These are phyloP conservation scores for Trichoderma sp. DNA, from an alignment of 2,329 filamentous ascomycete genomes.

Conservation along the genomic window DNA sequence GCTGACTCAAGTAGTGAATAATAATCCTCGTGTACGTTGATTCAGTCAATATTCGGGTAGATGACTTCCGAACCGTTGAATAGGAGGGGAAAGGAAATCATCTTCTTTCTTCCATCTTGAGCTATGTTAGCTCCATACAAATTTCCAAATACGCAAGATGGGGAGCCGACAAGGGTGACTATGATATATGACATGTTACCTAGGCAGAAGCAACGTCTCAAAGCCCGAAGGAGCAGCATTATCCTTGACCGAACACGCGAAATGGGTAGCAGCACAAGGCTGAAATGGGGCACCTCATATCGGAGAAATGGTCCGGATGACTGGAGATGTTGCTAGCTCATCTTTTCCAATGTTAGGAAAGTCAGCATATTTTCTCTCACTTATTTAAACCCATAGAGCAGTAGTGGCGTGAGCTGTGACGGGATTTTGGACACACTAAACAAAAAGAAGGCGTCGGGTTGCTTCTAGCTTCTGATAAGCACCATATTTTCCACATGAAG, in stretches of 20 bases:
- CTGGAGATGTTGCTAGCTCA: background rate
- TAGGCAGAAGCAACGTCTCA: background rate
- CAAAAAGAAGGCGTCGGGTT: background rate
- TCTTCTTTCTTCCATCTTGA: background rate
- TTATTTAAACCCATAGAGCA: background rate
- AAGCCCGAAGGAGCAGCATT: background rate
- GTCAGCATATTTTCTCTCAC: background rate
- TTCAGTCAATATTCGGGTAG: background rate
- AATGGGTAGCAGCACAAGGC: conserved; percentile 7
- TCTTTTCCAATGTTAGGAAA: background rate
- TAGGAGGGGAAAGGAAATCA: background rate
- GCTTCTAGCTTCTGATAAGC: background rate
- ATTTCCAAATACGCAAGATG: background rate
- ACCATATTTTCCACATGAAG: background rate
- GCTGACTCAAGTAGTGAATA: background rate
- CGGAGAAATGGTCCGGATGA: conserved; percentile 9
- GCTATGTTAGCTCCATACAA: background rate
- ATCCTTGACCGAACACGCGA: background rate
- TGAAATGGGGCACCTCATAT: conserved; percentile 12
- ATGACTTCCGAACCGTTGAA: background rate
- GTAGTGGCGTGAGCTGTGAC: background rate
- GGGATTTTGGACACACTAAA: background rate
- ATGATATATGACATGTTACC: background rate
- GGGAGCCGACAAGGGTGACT: background rate
- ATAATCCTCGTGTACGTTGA: background rate